phyloP scores from a whole-genome alignment of 2,329 filamentous ascomycete species.

The Grosmannia huntii region DNA sequence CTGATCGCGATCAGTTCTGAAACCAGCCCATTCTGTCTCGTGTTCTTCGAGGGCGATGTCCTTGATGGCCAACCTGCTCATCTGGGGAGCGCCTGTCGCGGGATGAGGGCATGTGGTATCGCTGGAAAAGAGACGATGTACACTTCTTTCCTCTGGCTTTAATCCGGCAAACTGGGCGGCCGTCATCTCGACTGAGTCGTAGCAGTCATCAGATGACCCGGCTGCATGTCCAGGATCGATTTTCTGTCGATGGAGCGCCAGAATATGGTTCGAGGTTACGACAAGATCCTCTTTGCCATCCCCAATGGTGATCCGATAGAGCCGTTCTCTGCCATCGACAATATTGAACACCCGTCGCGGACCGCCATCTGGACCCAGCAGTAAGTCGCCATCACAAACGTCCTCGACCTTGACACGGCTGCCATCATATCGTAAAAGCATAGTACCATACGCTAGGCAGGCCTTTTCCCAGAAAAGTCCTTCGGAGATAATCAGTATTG shows the following conservation, averaged over 20 bases:
- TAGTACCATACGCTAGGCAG: slow-evolving; percentile 14
- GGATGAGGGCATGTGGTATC: neutral
- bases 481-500: neutral
- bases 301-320: slow-evolving; percentile 35
- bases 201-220: neutral
- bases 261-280: slow-evolving; percentile 22
- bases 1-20: slow-evolving; percentile 33
- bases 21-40: slow-evolving; percentile 34
- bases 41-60: slow-evolving; percentile 29
- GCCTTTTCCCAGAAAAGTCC: slow-evolving; percentile 70
- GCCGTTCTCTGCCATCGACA: slow-evolving; percentile 27
- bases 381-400: slow-evolving; percentile 33
- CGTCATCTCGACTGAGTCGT: neutral
- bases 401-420: slow-evolving; percentile 32
- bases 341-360: slow-evolving; percentile 36
- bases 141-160: neutral
- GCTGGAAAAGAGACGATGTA: neutral
- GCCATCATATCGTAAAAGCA: slow-evolving; percentile 25
- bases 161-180: neutral
- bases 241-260: slow-evolving; percentile 15
- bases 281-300: slow-evolving; percentile 29
- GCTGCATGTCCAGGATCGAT: neutral
- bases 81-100: neutral
- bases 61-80: slow-evolving; percentile 24
- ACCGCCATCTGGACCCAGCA: slow-evolving; percentile 34